Evolutionary conservation across 148 eudicot genomes (phyloP).

Genomic region (Rhododendron williamsianum): DNA sequence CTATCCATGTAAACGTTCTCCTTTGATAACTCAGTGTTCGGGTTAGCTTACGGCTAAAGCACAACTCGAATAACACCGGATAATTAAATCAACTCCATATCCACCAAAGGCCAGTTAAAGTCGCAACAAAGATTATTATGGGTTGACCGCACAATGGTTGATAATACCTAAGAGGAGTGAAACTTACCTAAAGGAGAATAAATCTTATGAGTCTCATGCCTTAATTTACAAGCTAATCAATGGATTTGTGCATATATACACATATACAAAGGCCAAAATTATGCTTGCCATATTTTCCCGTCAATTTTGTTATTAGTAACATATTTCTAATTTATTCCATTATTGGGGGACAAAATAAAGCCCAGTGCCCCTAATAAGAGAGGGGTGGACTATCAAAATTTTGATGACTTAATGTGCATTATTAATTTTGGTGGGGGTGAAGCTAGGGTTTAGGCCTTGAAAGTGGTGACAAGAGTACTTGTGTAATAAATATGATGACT

Average conservation of each 20-base stretch:
- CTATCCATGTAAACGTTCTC: no score
- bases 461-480: neutral
- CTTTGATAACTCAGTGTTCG: neutral
- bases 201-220: neutral
- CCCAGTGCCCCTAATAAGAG: neutral
- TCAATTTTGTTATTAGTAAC: no score
- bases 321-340: no score
- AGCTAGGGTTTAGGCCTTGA: neutral
- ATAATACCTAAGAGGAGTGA: neutral
- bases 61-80: neutral
- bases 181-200: neutral
- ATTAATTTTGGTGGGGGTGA: neutral
- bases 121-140: no score
- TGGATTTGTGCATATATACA: neutral
- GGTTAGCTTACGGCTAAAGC: neutral
- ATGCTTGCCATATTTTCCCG: neutral
- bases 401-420: neutral
- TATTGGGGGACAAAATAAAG: no score
- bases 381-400: neutral
- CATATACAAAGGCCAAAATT: neutral
- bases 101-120: neutral
- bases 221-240: neutral
- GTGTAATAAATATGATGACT: neutral
- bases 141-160: neutral
- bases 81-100: neutral